Base-by-base conservation (phyloP, 805 yeast genomes). In the Candida andamanensis region DNA sequence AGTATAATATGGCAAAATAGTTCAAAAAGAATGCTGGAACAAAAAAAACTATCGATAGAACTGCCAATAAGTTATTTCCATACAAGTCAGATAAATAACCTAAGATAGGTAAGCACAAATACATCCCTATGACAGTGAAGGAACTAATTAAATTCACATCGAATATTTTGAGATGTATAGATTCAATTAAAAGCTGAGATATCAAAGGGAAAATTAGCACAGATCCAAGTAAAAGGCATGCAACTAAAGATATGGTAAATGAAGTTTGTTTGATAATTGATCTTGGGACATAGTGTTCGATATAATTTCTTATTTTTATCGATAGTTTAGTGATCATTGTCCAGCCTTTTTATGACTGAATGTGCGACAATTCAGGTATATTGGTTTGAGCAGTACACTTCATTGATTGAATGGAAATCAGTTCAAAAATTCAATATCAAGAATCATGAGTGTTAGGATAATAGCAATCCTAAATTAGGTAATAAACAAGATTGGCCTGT, bases 31-130 rank as follows among this genome's bases (percentile, higher is more conserved):
- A 87, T 13, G 86, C 80, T 0, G 92, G 87, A 5, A 76, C 64
- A 45, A 81, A 81, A 17, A 80, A 60, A 31, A 74, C 36, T 26
- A 79, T 57, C 4, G 89, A 72, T 13, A 84, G 45, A 17, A 79
- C 44, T 4, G 89, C 78, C 26, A 87, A 54, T 11, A 81, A 50
- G 8, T 82, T 82, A 1, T 95, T 87, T 0, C 95, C 95, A 49
- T 81, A 84, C n/a, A 78, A 65, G 51, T 87, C 96, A 2, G 92
- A 87, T 30, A 85, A 58, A 41, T 82, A 75, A 1, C 97, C 97
- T 26, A 87, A 56, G 0, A 80, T 49, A 0, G 97, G 97, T 5
- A 90, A 74, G 7, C 90, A 78, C 32, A 86, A 54, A 52, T 90
- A 92, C 76, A 85, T 76, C 2, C 97, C 97, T 37, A 83, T 53